Conservation (phyloP, 768 basidiomycete species). For the Russula abietina region DNA sequence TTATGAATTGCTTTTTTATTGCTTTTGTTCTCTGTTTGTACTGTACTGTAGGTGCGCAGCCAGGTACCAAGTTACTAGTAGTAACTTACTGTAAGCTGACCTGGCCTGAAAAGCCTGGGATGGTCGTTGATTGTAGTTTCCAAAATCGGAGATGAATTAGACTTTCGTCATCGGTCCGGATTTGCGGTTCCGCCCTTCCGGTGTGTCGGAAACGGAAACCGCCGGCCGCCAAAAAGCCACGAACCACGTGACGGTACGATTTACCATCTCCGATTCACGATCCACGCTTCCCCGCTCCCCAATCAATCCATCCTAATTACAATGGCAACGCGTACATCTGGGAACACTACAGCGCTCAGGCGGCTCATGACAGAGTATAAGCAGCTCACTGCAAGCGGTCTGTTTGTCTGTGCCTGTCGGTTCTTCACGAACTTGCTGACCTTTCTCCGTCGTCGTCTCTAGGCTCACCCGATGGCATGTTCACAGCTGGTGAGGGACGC, state of each 20-base stretch:
- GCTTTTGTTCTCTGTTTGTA: too few species aligned
- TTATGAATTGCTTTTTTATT: not conserved
- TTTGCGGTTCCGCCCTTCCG: not conserved
- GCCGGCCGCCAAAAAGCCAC: not conserved
- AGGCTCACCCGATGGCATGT: conserved; percentile 94
- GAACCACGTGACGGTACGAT: not conserved
- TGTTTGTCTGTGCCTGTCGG: conserved; percentile 14
- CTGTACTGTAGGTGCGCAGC: not conserved
- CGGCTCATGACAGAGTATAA: conserved; percentile 92
- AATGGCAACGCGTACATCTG: conserved; percentile 52
- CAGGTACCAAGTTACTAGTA: not conserved
- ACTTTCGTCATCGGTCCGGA: conserved; percentile 9
- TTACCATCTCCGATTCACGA: too few species aligned
- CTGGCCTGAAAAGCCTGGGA: not conserved
- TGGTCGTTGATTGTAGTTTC: not conserved
- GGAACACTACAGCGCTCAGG: conserved; percentile 66
- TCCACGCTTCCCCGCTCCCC: too few species aligned
- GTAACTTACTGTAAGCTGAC: too few species aligned
- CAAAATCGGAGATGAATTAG: conserved; percentile 1
- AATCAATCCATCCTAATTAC: too few species aligned
- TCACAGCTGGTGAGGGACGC: conserved; percentile 68
- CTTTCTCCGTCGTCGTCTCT: not conserved
- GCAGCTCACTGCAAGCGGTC: conserved; percentile 75
- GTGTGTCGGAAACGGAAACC: not conserved
- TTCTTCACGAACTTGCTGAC: conserved; percentile 1